phyloP scores from a whole-genome alignment of 192 early-diverging fungal genomes.

The Umbelopsis vinacea region DNA sequence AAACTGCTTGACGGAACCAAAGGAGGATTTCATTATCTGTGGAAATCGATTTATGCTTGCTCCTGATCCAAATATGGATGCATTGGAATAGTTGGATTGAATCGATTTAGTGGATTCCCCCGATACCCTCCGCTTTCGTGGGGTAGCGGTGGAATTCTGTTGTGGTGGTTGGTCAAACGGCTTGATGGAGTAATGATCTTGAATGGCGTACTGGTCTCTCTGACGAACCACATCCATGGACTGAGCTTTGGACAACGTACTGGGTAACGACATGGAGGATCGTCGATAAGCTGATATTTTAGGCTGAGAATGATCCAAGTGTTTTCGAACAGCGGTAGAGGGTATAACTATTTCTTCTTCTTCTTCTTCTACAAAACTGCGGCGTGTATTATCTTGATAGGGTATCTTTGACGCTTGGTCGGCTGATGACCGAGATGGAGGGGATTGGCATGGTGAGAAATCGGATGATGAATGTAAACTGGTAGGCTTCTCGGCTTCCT shows the following conservation, averaged over 20 bases:
- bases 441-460: neutral
- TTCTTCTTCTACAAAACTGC: conserved; percentile 12
- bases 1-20: conserved; percentile 36
- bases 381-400: conserved; percentile 7
- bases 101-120: conserved; percentile 12
- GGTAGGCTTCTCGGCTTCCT: conserved; percentile 4
- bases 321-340: conserved; percentile 8
- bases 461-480: conserved; percentile 10
- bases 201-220: neutral
- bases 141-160: neutral
- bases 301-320: conserved; percentile 17
- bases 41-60: conserved; percentile 34
- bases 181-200: neutral
- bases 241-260: neutral
- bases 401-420: conserved; percentile 9
- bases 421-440: neutral
- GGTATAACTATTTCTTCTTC: conserved; percentile 21
- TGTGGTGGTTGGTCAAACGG: neutral
- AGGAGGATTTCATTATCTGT: conserved; percentile 32
- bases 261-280: neutral
- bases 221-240: conserved; percentile 16
- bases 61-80: conserved; percentile 40
- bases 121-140: conserved; percentile 1
- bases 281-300: neutral
- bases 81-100: conserved; percentile 40